Percentiles rank a stretch among this genome's conserved stretches.
These are phyloP conservation scores for Trichomonas tenax DNA, from an alignment of 208 protist genomes.

Conservation along the genomic window DNA sequence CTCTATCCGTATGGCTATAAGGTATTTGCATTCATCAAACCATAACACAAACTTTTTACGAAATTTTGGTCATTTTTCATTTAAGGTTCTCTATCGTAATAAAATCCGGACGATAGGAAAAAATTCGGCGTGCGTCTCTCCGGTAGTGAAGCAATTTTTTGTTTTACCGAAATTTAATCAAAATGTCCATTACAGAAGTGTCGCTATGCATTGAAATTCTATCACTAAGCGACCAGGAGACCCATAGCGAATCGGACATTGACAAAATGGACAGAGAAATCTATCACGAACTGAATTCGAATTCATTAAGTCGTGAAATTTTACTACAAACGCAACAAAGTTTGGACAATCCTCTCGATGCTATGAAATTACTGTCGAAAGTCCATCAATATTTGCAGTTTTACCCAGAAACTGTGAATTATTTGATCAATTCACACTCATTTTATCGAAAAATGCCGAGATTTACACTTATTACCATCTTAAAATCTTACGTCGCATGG, in stretches of 20 bases:
- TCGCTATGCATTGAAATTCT: neutral
- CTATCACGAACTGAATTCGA: neutral
- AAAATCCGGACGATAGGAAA: too few relatives aligned
- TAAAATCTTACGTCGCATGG: neutral
- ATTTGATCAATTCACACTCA: neutral
- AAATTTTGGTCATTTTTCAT: too few relatives aligned
- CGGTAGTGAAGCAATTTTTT: too few relatives aligned
- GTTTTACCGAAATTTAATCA: neutral
- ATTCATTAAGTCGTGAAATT: neutral
- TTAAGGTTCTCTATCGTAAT: too few relatives aligned
- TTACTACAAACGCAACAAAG: neutral
- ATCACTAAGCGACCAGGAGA: neutral
- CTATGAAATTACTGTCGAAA: neutral
- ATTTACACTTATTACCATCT: neutral
- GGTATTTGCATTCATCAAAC: too few relatives aligned
- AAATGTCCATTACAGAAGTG: neutral
- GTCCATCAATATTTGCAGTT: neutral
- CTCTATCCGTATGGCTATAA: too few relatives aligned
- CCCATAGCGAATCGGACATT: neutral
- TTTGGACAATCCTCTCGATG: neutral
- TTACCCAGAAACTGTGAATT: neutral
- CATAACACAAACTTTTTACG: too few relatives aligned
- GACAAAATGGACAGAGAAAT: neutral
- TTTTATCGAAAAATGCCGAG: neutral
- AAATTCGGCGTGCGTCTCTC: too few relatives aligned